phyloP scores from a whole-genome alignment of 2,329 filamentous ascomycete species.

The Plectosphaerella cucumerina region DNA sequence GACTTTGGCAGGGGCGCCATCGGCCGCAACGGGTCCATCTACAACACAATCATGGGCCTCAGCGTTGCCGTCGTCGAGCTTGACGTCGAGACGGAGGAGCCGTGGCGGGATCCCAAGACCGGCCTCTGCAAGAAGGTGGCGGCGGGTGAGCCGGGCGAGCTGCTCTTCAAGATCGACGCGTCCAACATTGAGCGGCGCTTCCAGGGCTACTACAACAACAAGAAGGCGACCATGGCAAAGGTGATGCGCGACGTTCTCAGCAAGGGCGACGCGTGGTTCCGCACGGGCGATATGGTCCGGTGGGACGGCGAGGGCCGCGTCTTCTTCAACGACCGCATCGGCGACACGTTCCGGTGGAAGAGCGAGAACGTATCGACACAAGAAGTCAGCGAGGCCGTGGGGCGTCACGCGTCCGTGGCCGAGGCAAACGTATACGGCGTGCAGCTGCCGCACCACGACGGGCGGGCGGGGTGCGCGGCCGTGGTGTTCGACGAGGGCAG shows the following conservation, averaged over 20 bases:
- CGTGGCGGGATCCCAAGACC: conserved; percentile 62
- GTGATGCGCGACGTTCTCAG: conserved; percentile 68
- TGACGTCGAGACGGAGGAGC: conserved; percentile 66
- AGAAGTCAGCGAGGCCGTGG: conserved; percentile 75
- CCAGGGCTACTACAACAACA: conserved; percentile 79
- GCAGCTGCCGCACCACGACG: conserved; percentile 73
- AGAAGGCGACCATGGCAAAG: conserved; percentile 66
- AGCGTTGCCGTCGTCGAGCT: conserved; percentile 60
- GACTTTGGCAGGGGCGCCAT: conserved; percentile 73
- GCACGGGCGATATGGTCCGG: conserved; percentile 78
- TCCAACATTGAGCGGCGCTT: conserved; percentile 61
- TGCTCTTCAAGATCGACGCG: conserved; percentile 67
- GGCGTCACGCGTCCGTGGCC: conserved; percentile 58
- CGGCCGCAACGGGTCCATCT: conserved; percentile 65
- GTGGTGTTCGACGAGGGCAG: conserved; percentile 49
- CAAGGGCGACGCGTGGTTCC: conserved; percentile 78
- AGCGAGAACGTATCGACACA: conserved; percentile 78
- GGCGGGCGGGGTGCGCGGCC: conserved; percentile 77
- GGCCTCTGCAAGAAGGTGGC: conserved; percentile 61
- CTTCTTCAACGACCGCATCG: conserved; percentile 79
- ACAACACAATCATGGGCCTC: conserved; percentile 46
- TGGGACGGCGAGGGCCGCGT: conserved; percentile 65
- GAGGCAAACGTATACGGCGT: conserved; percentile 90
- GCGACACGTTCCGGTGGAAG: conserved; percentile 78
- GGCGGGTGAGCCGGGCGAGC: conserved; percentile 66